Evolutionary conservation across 2,329 filamentous ascomycete species (phyloP).

Genomic region (Phaeosphaeriaceae sp.): DNA sequence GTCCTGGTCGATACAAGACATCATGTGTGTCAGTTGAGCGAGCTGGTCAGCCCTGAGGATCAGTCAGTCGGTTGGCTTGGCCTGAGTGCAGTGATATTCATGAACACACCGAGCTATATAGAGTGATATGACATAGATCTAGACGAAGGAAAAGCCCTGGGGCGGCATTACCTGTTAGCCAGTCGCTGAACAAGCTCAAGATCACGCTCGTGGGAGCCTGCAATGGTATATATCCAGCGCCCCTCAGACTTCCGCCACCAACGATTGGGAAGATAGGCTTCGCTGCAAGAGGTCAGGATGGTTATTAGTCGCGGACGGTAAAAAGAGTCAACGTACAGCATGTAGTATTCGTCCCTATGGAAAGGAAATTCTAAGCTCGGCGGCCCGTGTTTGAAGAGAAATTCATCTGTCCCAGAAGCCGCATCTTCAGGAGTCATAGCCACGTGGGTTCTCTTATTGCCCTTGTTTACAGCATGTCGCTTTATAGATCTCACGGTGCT

Average conservation of each 20-base stretch:
- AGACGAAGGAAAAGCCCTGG: not conserved
- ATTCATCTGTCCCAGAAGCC: slow-evolving; percentile 56
- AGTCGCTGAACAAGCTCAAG: slow-evolving; percentile 38
- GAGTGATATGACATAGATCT: not conserved
- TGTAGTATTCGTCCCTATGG: slow-evolving; percentile 65
- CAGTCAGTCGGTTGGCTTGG: slow-evolving; percentile 5
- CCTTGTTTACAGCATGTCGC: slow-evolving; percentile 58
- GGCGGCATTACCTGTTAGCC: slow-evolving; percentile 13
- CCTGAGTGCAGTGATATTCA: not conserved
- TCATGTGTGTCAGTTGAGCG: slow-evolving; percentile 21
- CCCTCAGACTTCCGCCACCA: slow-evolving; percentile 58
- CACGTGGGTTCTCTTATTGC: slow-evolving; percentile 56
- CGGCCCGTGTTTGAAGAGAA: slow-evolving; percentile 60
- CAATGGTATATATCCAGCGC: slow-evolving; percentile 59
- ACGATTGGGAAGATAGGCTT: slow-evolving; percentile 64
- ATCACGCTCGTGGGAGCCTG: slow-evolving; percentile 50
- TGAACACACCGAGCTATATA: not conserved
- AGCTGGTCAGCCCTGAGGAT: slow-evolving; percentile 21
- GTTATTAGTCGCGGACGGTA: not conserved
- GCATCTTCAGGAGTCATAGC: slow-evolving; percentile 57
- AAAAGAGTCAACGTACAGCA: slow-evolving; percentile 46
- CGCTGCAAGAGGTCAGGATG: slow-evolving; percentile 24
- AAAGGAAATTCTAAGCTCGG: slow-evolving; percentile 61
- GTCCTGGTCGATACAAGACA: slow-evolving; percentile 23
- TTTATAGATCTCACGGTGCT: slow-evolving; percentile 56